phyloP scores from a whole-genome alignment of 306 rosid species.

The Cajanus cajan region DNA sequence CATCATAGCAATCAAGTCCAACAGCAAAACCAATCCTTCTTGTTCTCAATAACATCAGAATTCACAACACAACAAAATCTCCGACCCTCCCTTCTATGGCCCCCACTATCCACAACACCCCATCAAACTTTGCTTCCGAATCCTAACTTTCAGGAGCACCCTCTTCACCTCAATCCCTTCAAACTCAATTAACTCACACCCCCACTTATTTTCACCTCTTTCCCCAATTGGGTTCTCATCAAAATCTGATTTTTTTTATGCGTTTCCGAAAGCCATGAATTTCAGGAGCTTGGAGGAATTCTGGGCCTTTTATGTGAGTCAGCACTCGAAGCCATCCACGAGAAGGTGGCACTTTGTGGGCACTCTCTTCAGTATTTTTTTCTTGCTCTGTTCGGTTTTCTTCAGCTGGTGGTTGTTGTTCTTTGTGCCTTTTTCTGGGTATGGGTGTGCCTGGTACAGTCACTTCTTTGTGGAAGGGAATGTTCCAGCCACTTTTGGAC shows the following conservation, averaged over 20 bases:
- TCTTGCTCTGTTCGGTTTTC: constrained; percentile 56
- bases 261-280: constrained; percentile 53
- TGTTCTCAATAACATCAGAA: background rate
- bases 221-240: constrained; percentile 22
- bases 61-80: background rate
- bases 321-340: constrained; percentile 84
- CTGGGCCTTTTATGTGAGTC: constrained; percentile 89
- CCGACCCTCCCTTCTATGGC: background rate
- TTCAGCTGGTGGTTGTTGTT: constrained; percentile 83
- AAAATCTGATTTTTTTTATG: constrained; percentile 31
- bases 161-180: constrained; percentile 17
- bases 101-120: background rate
- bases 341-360: constrained; percentile 96
- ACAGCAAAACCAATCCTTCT: constrained; percentile 3
- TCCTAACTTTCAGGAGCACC: constrained; percentile 24
- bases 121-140: background rate
- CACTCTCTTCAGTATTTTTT: constrained; percentile 56
- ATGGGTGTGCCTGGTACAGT: constrained; percentile 97
- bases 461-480: constrained; percentile 92
- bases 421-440: constrained; percentile 73
- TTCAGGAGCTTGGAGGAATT: constrained; percentile 93
- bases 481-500: constrained; percentile 82
- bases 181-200: constrained; percentile 11
- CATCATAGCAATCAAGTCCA: background rate
- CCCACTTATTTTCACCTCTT: background rate